phyloP scores from a whole-genome alignment of 768 basidiomycete genomes.

The Grammothele lineata region DNA sequence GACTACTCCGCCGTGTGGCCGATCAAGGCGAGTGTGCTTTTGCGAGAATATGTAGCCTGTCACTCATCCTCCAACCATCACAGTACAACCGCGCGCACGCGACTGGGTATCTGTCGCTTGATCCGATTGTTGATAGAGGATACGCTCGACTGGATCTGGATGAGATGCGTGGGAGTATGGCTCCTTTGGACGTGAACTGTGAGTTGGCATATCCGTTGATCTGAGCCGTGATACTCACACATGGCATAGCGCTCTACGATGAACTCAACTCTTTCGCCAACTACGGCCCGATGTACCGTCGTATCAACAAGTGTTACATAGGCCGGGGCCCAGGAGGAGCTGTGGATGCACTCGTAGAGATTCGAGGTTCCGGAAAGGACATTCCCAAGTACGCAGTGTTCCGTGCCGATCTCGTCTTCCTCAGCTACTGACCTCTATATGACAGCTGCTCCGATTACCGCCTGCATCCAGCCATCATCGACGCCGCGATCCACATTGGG shows the following conservation, averaged over 20 bases:
- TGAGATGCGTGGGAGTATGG: neutral
- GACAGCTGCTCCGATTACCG: constrained; percentile 26
- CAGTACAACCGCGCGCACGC: constrained; percentile 11
- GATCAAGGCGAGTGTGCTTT: too few species aligned
- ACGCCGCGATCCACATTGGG: constrained; percentile 31
- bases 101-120: neutral
- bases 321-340: neutral
- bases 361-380: constrained; percentile 18
- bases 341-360: constrained; percentile 1
- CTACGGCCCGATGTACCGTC: too few species aligned
- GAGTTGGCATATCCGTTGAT: neutral
- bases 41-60: too few species aligned
- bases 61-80: too few species aligned
- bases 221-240: too few species aligned
- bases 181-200: neutral
- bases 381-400: constrained; percentile 7
- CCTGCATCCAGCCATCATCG: constrained; percentile 35
- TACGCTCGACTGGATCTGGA: too few species aligned
- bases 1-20: constrained; percentile 1
- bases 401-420: too few species aligned
- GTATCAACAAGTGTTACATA: too few species aligned
- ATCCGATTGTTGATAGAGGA: too few species aligned
- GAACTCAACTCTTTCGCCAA: too few species aligned
- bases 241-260: too few species aligned
- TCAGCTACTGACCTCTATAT: too few species aligned